Conservation (phyloP, 2,329 filamentous ascomycete species). For the Cordyceps farinosa region DNA sequence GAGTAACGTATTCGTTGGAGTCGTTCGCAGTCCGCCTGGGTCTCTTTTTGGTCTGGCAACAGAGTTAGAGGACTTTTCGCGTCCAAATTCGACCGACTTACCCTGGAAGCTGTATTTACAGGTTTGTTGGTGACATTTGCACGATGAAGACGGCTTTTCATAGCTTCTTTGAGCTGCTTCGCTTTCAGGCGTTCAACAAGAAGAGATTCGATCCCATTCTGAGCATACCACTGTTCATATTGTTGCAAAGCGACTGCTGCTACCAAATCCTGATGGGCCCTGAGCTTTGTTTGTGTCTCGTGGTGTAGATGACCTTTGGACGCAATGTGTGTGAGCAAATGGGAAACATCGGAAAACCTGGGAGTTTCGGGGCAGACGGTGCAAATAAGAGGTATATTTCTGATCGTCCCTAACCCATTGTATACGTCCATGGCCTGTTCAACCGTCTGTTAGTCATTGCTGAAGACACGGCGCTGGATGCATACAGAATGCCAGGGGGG, state of each 20-base stretch:
- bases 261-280: slow-evolving; percentile 62
- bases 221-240: slow-evolving; percentile 76
- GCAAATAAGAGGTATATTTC: slow-evolving; percentile 68
- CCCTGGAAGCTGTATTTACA: slow-evolving; percentile 18
- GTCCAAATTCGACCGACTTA: slow-evolving; percentile 16
- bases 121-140: slow-evolving; percentile 25
- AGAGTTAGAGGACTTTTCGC: background rate
- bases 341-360: slow-evolving; percentile 83
- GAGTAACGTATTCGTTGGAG: slow-evolving; percentile 26
- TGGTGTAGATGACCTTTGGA: slow-evolving; percentile 90
- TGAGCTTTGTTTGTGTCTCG: slow-evolving; percentile 77
- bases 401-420: slow-evolving; percentile 21
- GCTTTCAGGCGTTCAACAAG: slow-evolving; percentile 74
- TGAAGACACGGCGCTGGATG: background rate
- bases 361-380: slow-evolving; percentile 77
- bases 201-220: slow-evolving; percentile 66
- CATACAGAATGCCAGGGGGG: slow-evolving; percentile 7
- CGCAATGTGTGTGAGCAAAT: slow-evolving; percentile 85
- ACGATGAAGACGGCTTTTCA: slow-evolving; percentile 48
- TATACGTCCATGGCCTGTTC: slow-evolving; percentile 36
- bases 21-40: slow-evolving; percentile 26
- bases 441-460: slow-evolving; percentile 10
- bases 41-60: slow-evolving; percentile 29
- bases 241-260: slow-evolving; percentile 59
- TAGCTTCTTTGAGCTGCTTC: slow-evolving; percentile 65